Evolutionary conservation across 2,329 filamentous ascomycete genomes (phyloP), one percentile per base, ranked within the genome.

Genomic region (Lasiodiplodia sp.): DNA sequence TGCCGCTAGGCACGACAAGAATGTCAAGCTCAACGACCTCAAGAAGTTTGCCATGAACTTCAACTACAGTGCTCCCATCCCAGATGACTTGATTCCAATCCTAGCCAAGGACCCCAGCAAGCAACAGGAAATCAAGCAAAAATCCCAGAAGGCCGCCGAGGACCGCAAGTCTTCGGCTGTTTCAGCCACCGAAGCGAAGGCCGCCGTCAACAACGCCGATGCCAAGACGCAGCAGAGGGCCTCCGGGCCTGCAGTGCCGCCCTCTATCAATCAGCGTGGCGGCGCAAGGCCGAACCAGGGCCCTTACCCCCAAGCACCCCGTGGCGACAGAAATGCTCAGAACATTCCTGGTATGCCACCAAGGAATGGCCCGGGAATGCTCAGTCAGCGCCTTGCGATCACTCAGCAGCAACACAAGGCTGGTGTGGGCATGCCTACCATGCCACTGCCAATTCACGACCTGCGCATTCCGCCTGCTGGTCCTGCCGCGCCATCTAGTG

Each of bases 41-140:
- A 96, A 96, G 85, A 97, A 95, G 76, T 99, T 99, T 79, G 93
- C 96, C 0, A 88, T 90, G 73, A 96, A 88, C 77, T 99, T 99
- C 85, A 98, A 98, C 82, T 87, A 99, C 21, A 91, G 92, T 62
- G 97, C 95, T 2, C 94, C 94, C 6, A 94, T 99, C 12, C 96
- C 96, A 1, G 90, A 88, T 64, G 96, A 99, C 79, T 83, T 99
- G 44, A 94, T 99, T 34, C 91, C 93, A 1, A 99, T 99, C 72
- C 91, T 99, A 70, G 95, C 96, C 69, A 99, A 98, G 79, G 96
- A 99, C 77, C 94, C 94, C n/a, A 87, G 85, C 56, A 99, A 97
- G 83, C 96, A 98, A 80, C 90, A 94, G 75, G 90, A 94, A 76
- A 98, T 99, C 71, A 91, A 97, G 75, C 91, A 94, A 74, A 96